These are phyloP conservation scores for Calamus simplicifolius DNA, from an alignment of 176 grass and related monocot species.

Conservation along the genomic window DNA sequence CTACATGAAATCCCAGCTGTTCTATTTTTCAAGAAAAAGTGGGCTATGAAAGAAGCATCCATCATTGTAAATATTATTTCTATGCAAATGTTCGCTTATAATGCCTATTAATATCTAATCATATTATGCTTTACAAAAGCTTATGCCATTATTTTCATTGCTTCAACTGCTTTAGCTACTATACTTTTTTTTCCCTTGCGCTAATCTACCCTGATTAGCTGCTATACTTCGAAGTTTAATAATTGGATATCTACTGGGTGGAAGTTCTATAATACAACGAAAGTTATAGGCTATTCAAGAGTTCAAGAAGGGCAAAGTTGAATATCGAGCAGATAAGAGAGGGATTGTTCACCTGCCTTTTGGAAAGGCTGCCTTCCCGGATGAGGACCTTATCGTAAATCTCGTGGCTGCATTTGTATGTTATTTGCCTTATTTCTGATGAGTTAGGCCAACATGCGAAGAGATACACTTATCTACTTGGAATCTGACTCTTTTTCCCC, in stretches of 20 bases:
- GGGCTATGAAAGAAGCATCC: too few relatives aligned
- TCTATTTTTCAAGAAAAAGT: too few relatives aligned
- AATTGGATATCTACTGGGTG: too few relatives aligned
- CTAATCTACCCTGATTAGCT: neutral
- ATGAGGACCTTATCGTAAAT: conserved; percentile 86
- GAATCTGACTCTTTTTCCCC: conserved; percentile 7
- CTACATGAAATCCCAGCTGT: too few relatives aligned
- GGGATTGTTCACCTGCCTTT: conserved; percentile 89
- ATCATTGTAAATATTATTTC: too few relatives aligned
- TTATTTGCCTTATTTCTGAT: conserved; percentile 14
- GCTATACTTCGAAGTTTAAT: neutral
- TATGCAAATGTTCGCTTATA: too few relatives aligned
- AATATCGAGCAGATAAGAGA: conserved; percentile 93
- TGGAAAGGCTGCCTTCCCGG: conserved; percentile 76
- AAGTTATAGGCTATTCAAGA: conserved; percentile 81
- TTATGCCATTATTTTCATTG: too few relatives aligned
- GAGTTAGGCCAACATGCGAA: neutral
- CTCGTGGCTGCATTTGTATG: conserved; percentile 89
- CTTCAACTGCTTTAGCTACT: too few relatives aligned
- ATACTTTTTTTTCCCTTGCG: too few relatives aligned
- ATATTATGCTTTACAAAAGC: too few relatives aligned
- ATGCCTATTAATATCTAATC: too few relatives aligned
- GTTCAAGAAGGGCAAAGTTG: conserved; percentile 98
- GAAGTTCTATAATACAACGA: too few relatives aligned
- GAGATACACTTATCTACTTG: neutral